Evolutionary conservation across 495 filamentous ascomycete species (phyloP).

Genomic region (Hamigera avellanea): DNA sequence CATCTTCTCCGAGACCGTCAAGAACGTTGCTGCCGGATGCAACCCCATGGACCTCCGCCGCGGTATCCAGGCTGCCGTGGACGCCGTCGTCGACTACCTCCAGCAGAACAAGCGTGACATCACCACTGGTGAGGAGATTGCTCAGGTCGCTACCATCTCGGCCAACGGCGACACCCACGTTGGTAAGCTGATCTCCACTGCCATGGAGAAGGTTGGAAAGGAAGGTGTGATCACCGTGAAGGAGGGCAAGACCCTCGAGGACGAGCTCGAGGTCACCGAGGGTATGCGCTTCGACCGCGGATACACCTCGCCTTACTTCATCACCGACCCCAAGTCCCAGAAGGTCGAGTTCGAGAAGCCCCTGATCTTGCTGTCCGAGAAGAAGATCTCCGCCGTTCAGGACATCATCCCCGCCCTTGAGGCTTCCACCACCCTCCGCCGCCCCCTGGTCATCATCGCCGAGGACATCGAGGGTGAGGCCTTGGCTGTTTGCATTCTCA

Average conservation of each 20-base stretch:
- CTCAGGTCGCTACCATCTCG: conserved; percentile 95
- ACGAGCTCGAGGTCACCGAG: conserved; percentile 97
- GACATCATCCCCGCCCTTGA: conserved; percentile 98
- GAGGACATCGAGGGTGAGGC: conserved; percentile 99
- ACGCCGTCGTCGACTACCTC: conserved; percentile 86
- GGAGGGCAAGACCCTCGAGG: conserved; percentile 97
- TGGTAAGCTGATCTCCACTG: conserved; percentile 87
- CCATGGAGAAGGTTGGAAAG: conserved; percentile 99
- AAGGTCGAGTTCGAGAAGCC: conserved; percentile 99
- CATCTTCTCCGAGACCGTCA: conserved; percentile 99
- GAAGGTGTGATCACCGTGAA: conserved; percentile 99
- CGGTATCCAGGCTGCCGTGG: conserved; percentile 92
- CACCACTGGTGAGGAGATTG: conserved; percentile 93
- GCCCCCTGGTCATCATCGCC: conserved; percentile 94
- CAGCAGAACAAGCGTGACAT: conserved; percentile 92
- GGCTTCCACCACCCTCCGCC: conserved; percentile 87
- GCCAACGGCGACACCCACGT: conserved; percentile 96
- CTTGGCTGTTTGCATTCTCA: conserved; percentile 95
- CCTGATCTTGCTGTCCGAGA: conserved; percentile 93
- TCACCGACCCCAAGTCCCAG: conserved; percentile 94
- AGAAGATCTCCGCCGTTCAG: conserved; percentile 98
- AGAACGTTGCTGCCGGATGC: conserved; percentile 98
- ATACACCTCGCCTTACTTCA: conserved; percentile 98
- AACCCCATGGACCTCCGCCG: conserved; percentile 98
- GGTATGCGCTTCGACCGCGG: conserved; percentile 99